A percentile compares a stretch with the other conserved stretches of the same genome.
phyloP scores from a whole-genome alignment of 768 basidiomycete species.

The Pisolithus marmoratus region DNA sequence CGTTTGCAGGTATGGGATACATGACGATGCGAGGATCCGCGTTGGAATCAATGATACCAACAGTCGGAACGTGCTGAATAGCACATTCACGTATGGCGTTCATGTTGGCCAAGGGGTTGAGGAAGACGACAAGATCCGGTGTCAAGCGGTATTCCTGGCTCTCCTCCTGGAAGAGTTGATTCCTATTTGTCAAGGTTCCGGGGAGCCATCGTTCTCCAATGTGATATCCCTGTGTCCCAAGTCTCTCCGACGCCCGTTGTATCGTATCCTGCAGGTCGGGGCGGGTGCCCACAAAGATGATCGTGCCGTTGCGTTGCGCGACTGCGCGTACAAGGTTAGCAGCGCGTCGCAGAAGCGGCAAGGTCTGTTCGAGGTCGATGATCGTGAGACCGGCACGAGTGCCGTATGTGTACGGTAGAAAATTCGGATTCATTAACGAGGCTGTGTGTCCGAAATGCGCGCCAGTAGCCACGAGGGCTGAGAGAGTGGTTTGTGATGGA shows the following conservation, averaged over 20 bases:
- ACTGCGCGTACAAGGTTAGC: constrained; percentile 82
- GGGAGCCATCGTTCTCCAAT: constrained; percentile 90
- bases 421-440: constrained; percentile 82
- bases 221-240: constrained; percentile 78
- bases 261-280: constrained; percentile 72
- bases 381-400: constrained; percentile 83
- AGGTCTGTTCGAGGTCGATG: constrained; percentile 92
- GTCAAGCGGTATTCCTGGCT: constrained; percentile 49
- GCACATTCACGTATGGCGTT: constrained; percentile 91
- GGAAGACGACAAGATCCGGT: constrained; percentile 87
- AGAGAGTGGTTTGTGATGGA: constrained; percentile 67
- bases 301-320: constrained; percentile 72
- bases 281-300: constrained; percentile 89
- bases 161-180: constrained; percentile 63
- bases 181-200: constrained; percentile 88
- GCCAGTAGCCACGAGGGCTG: constrained; percentile 86
- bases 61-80: constrained; percentile 82
- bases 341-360: constrained; percentile 87
- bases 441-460: constrained; percentile 91
- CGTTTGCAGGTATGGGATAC: constrained; percentile 98
- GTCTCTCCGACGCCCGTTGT: constrained; percentile 69
- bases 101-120: constrained; percentile 83
- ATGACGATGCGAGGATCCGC: constrained; percentile 94
- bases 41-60: constrained; percentile 93
- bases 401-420: constrained; percentile 90